Percentiles rank a stretch among this genome's conserved stretches.
Conservation (phyloP, 495 filamentous ascomycete genomes). For the Clohesyomyces aquaticus region DNA sequence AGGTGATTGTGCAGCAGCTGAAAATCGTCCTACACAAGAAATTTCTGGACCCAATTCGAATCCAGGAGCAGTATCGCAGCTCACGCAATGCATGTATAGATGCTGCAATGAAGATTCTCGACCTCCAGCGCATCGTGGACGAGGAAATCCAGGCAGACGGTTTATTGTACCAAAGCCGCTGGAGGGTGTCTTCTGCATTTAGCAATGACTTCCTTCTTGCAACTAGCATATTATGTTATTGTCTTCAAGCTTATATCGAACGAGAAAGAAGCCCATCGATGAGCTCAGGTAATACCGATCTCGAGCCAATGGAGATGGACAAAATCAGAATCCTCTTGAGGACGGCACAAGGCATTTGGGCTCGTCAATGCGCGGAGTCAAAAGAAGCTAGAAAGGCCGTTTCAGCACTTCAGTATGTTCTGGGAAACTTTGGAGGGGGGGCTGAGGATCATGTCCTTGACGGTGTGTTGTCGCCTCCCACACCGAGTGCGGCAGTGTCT, state of each 20-base stretch:
- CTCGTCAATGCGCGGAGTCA: not conserved
- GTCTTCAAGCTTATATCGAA: not conserved
- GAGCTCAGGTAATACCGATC: not conserved
- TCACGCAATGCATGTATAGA: not conserved
- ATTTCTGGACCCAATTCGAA: not conserved
- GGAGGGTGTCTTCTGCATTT: not conserved
- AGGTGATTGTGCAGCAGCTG: not conserved
- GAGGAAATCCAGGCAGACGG: not conserved
- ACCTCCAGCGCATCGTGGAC: not conserved
- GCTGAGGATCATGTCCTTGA: too few species aligned
- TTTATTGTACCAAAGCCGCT: not conserved
- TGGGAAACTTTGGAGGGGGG: not conserved
- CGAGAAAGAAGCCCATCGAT: not conserved
- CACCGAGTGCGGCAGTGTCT: too few species aligned
- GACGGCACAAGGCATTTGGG: not conserved
- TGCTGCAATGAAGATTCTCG: not conserved
- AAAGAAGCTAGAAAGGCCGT: not conserved
- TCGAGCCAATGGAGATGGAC: not conserved
- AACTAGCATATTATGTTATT: not conserved
- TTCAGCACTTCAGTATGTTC: not conserved
- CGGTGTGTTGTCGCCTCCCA: too few species aligned
- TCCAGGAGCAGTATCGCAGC: not conserved
- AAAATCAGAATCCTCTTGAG: not conserved
- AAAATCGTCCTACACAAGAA: not conserved
- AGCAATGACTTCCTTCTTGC: not conserved